Base-by-base conservation (phyloP, 2,329 filamentous ascomycete genomes). In the Xylariomycetidae sp. region DNA sequence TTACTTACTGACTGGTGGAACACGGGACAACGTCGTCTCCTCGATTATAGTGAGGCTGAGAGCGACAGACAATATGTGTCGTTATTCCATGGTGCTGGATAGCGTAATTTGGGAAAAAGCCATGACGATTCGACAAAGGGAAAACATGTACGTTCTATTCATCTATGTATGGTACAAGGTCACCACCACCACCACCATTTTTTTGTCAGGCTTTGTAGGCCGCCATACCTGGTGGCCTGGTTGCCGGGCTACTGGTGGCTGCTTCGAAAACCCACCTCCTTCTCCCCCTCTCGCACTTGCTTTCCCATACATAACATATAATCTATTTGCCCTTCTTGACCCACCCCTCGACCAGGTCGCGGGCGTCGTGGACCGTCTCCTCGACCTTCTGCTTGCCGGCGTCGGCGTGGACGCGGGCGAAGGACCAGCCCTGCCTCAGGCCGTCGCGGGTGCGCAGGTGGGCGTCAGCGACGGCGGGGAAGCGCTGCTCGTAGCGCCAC, bases 401-500 rank as follows among this genome's bases (percentile, higher is more conserved):
- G 49, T 82, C 70, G 30, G 77, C 78, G 63, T 94, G 86, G 36
- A 82, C 77, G 61, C 79, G 79, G 34, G 85, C 85, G 42, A 87
- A 86, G 59, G 77, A 70, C 67, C 80, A 78, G 37, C 84, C 80
- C 56, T 80, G 72, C 58, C 77, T 69, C 41, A 89, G 70, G 28
- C 80, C 71, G 52, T 86, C 78, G 41, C 82, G 80, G 33, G 85
- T 69, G 53, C 74, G 68, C 41, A 90, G 50, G 65, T 98, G 92
- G 37, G 85, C 77, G 50, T 95, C 82, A 13, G 88, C 84, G 34
- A 98, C 60, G 13, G 74, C 83, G 4, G 92, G 92, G 57, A 89
- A 85, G 53, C 75, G 80, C 73, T 94, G 77, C 79, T 98, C 92
- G 61, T 92, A 98, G 58, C 78, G 80, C 92, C 92, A 98, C 28